Conservation (phyloP, 2,329 filamentous ascomycete species). For the Aspergillus intermedius region DNA sequence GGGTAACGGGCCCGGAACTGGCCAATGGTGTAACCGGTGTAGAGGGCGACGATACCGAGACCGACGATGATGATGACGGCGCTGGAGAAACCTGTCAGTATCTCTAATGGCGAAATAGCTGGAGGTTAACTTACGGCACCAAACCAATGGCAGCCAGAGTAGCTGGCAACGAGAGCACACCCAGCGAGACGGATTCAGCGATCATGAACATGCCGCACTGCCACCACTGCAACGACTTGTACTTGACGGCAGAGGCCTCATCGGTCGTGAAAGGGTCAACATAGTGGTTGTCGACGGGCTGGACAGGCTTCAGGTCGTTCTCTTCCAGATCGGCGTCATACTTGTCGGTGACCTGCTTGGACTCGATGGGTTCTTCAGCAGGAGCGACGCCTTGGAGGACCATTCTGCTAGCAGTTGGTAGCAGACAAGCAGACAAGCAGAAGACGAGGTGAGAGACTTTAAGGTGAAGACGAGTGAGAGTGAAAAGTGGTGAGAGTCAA, state of each 20-base stretch:
- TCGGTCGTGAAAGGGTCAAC: constrained; percentile 29
- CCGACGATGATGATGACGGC: constrained; percentile 49
- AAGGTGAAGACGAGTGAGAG: no score
- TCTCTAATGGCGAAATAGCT: no score
- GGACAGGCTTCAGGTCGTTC: constrained; percentile 7
- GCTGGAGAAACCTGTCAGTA: constrained; percentile 12
- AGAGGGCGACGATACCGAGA: constrained; percentile 51
- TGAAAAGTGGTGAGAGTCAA: no score
- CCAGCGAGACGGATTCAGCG: constrained; percentile 51
- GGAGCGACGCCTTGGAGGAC: constrained; percentile 4
- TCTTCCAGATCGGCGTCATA: constrained; percentile 5
- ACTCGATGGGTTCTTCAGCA: constrained; percentile 7
- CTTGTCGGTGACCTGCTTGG: constrained; percentile 4
- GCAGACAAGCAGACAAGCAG: no score
- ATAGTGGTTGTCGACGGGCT: constrained; percentile 4
- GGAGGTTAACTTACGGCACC: constrained; percentile 34
- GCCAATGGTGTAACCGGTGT: constrained; percentile 54
- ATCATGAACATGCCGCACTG: constrained; percentile 45
- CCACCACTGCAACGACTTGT: constrained; percentile 43
- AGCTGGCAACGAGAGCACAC: constrained; percentile 50
- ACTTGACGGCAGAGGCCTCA: constrained; percentile 37
- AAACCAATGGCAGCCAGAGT: constrained; percentile 47
- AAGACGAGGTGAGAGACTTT: not conserved
- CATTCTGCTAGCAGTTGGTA: not conserved
- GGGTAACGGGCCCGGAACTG: constrained; percentile 53